Evolutionary conservation across 805 yeast genomes (phyloP).

Genomic region (Kodamaea hsintzibuensis): DNA sequence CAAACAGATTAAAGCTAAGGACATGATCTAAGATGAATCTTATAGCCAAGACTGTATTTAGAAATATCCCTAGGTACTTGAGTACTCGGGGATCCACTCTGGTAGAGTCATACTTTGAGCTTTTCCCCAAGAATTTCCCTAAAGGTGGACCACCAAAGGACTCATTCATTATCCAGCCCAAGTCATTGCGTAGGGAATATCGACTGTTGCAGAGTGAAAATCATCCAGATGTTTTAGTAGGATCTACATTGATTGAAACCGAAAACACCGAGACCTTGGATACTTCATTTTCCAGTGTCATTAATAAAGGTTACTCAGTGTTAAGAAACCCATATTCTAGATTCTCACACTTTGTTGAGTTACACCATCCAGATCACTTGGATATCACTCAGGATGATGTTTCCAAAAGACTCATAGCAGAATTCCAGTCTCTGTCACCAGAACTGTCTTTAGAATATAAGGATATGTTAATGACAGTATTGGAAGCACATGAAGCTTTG

Average conservation of each 20-base stretch:
- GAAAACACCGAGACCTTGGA: slow-evolving; percentile 9
- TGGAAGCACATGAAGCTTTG: slow-evolving; percentile 82
- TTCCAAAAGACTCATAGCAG: slow-evolving; percentile 42
- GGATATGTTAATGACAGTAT: slow-evolving; percentile 66
- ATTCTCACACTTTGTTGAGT: slow-evolving; percentile 37
- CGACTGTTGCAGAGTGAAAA: slow-evolving; percentile 66
- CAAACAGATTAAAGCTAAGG: not conserved
- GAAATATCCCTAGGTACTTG: not conserved
- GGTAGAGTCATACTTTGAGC: slow-evolving; percentile 45
- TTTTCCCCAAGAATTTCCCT: slow-evolving; percentile 79
- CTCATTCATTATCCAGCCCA: slow-evolving; percentile 56
- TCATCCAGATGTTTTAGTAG: slow-evolving; percentile 74
- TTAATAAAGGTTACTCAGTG: slow-evolving; percentile 79
- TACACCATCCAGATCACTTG: slow-evolving; percentile 37
- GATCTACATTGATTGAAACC: slow-evolving; percentile 20
- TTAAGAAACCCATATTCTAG: slow-evolving; percentile 69
- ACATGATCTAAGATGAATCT: not conserved
- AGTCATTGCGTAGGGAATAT: slow-evolving; percentile 69
- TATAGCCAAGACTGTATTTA: not conserved
- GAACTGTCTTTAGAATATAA: slow-evolving; percentile 44
- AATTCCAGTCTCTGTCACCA: slow-evolving; percentile 35
- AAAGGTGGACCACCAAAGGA: slow-evolving; percentile 62
- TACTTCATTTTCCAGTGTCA: slow-evolving; percentile 47
- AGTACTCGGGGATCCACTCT: not conserved
- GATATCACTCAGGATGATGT: slow-evolving; percentile 63